phyloP scores from a whole-genome alignment of 768 basidiomycete genomes.

The Tulasnella sp. region DNA sequence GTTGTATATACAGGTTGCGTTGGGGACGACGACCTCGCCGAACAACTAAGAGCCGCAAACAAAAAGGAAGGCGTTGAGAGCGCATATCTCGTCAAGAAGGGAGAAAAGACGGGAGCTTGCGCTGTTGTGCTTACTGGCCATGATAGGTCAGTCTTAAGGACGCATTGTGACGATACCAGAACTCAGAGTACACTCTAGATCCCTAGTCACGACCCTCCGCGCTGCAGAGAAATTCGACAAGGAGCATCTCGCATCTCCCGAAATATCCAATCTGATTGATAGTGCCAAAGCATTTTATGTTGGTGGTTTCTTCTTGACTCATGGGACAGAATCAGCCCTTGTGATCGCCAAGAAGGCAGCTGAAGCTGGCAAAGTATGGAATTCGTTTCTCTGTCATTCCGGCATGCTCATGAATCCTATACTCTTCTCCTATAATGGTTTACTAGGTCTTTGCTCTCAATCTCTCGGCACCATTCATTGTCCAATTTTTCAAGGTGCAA shows the following conservation, averaged over 20 bases:
- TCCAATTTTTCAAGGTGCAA: slow-evolving; percentile 79
- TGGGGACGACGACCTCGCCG: slow-evolving; percentile 81
- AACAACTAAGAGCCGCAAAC: slow-evolving; percentile 82
- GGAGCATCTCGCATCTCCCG: slow-evolving; percentile 61
- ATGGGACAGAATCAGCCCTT: slow-evolving; percentile 61
- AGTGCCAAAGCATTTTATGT: slow-evolving; percentile 82
- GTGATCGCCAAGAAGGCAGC: slow-evolving; percentile 69
- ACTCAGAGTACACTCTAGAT: slow-evolving; percentile 35
- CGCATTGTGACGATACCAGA: not conserved
- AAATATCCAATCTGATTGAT: slow-evolving; percentile 63
- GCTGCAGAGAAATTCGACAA: slow-evolving; percentile 82
- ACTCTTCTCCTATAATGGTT: not conserved
- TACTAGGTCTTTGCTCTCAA: slow-evolving; percentile 75
- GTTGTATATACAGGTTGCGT: slow-evolving; percentile 93
- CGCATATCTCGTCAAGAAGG: slow-evolving; percentile 78
- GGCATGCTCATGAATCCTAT: slow-evolving; percentile 1
- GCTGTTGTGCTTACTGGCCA: slow-evolving; percentile 92
- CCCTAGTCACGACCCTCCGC: slow-evolving; percentile 82
- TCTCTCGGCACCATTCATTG: slow-evolving; percentile 94
- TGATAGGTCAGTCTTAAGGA: slow-evolving; percentile 47
- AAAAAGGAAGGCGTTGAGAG: slow-evolving; percentile 78
- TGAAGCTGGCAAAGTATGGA: slow-evolving; percentile 53
- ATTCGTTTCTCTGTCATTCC: not conserved
- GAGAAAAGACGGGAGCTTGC: slow-evolving; percentile 88
- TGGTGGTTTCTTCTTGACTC: slow-evolving; percentile 95